Evolutionary conservation across 345 rosid species (phyloP), one percentile per base, ranked within the genome.

Genomic region (Linum usitatissimum): DNA sequence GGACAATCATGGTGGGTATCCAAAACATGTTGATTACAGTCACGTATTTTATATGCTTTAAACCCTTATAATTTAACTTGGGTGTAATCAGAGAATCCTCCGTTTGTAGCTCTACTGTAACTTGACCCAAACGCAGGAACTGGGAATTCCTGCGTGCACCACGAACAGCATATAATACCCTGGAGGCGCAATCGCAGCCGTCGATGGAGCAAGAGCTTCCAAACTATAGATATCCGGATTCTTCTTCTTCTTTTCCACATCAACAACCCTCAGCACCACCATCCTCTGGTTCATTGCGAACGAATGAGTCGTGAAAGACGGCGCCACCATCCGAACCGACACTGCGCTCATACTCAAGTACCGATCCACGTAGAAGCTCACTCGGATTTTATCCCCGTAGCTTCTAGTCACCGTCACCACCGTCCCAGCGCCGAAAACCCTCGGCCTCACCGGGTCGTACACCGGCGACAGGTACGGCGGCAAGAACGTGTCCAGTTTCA

Each of bases 201-300:
- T 74, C 0, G 88, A 80, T 14, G 95, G 95, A 9, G 81, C 95
- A 0, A 68, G 30, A 9, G 55, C 71, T 0, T 12, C 64, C 66
- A 79, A 55, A 2, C 39, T 45, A 19, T 75, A 77, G 4, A 62
- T 23, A 45, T 18, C 54, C 0, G 69, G 39, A 20, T 40, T 36
- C 31, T 40, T 20, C 21, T 40, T 40, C 31, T 40, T 20, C 28
- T n/a, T 34, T 0, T 63, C 39, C 34, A 81, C 49, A 0, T 66
- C 74, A 6, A 30, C 28, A 18, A 70, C 57, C 66, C 71, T 81
- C 59, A 91, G 68, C 60, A 80, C 77, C 57, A 88, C 87, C 92
- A 86, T 83, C 73, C 91, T 81, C 73, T 88, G 95, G 61, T 83
- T 91, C 96, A 91, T 88, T 3, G 84, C 74, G 19, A 83, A 81